Evolutionary conservation across 2,329 filamentous ascomycete genomes (phyloP).

Genomic region (Hirsutella minnesotensis): DNA sequence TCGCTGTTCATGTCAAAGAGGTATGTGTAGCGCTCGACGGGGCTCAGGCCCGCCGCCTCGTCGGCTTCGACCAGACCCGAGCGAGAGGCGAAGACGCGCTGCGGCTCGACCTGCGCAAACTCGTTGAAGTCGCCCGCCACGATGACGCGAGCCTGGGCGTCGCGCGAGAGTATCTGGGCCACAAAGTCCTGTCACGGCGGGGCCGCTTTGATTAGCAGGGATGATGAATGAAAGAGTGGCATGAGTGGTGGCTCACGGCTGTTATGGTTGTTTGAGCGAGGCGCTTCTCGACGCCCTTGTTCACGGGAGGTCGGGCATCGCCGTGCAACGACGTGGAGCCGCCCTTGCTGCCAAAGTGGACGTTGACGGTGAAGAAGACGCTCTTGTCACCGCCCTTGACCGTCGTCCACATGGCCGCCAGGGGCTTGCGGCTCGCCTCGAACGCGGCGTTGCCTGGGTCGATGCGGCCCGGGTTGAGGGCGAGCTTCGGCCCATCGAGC

Average conservation of each 20-base stretch:
- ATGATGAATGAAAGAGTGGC: no score
- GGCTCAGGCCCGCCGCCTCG: slow-evolving; percentile 38
- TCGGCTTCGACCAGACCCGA: slow-evolving; percentile 52
- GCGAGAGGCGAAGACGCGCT: slow-evolving; percentile 38
- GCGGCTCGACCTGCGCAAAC: slow-evolving; percentile 49
- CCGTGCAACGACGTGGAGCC: slow-evolving; percentile 53
- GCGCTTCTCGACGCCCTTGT: slow-evolving; percentile 48
- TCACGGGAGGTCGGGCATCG: slow-evolving; percentile 53
- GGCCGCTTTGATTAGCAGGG: neutral
- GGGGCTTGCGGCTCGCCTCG: slow-evolving; percentile 51
- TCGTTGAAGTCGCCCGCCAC: slow-evolving; percentile 63
- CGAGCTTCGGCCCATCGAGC: slow-evolving; percentile 39
- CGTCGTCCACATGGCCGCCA: slow-evolving; percentile 54
- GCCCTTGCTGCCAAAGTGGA: slow-evolving; percentile 56
- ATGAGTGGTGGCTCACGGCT: slow-evolving; percentile 41
- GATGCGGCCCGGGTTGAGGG: slow-evolving; percentile 58
- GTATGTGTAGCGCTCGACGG: slow-evolving; percentile 57
- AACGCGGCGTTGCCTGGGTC: slow-evolving; percentile 50
- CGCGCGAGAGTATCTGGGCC: slow-evolving; percentile 40
- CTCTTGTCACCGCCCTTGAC: slow-evolving; percentile 33
- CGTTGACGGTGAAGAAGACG: slow-evolving; percentile 58
- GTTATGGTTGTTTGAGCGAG: slow-evolving; percentile 45
- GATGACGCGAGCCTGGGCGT: slow-evolving; percentile 46
- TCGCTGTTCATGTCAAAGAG: slow-evolving; percentile 58
- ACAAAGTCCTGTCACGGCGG: slow-evolving; percentile 34